These are phyloP conservation scores for Citrus inodora DNA, from an alignment of 345 rosid species.

Conservation along the genomic window DNA sequence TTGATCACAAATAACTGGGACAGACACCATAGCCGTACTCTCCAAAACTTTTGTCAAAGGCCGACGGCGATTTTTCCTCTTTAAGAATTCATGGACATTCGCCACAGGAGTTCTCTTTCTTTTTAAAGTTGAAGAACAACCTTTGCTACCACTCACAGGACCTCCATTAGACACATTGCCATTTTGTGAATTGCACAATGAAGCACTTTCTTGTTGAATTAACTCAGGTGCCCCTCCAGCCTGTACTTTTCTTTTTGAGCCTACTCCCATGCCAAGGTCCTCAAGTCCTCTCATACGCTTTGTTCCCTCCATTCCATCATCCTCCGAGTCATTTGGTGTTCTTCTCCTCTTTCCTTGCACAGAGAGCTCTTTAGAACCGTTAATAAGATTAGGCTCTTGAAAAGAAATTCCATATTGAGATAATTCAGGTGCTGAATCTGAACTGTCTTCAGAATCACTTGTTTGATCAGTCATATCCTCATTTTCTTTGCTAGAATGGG, in stretches of 20 bases:
- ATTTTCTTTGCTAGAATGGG: constrained; percentile 50
- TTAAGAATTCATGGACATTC: constrained; percentile 51
- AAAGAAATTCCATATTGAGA: constrained; percentile 67
- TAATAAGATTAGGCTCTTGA: constrained; percentile 50
- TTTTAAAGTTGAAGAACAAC: constrained; percentile 40
- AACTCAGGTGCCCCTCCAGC: constrained; percentile 27
- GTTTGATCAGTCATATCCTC: constrained; percentile 34
- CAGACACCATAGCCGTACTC: constrained; percentile 77
- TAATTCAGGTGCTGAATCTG: constrained; percentile 58
- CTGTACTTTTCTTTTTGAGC: constrained; percentile 41
- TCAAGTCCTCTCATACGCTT: constrained; percentile 98
- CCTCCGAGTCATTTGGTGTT: constrained; percentile 96
- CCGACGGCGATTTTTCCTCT: constrained; percentile 74
- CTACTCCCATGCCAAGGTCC: constrained; percentile 73
- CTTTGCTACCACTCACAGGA: constrained; percentile 48
- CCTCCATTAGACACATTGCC: constrained; percentile 51
- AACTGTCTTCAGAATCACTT: constrained; percentile 37
- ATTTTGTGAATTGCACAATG: constrained; percentile 32
- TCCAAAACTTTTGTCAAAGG: constrained; percentile 88
- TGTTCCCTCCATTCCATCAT: constrained; percentile 89
- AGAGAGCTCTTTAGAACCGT: constrained; percentile 48
- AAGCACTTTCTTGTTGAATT: constrained; percentile 37
- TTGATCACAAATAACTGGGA: constrained; percentile 69
- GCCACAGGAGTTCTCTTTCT: constrained; percentile 71
- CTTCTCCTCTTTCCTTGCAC: constrained; percentile 63